These are phyloP conservation scores for Psilocybe sp. DNA, from an alignment of 768 basidiomycete species.

Conservation along the genomic window DNA sequence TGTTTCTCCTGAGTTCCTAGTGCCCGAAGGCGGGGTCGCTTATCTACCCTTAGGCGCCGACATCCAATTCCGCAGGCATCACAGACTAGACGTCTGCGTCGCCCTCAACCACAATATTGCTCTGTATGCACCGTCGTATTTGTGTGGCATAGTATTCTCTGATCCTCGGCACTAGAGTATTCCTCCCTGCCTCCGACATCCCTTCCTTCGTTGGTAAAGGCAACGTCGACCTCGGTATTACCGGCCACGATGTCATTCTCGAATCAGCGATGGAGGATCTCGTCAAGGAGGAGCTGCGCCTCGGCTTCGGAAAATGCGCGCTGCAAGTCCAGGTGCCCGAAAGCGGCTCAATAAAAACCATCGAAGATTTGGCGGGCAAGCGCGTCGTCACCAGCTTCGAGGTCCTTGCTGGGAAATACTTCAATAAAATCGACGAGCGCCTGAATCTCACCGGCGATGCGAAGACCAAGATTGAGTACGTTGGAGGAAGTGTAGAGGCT, in stretches of 20 bases:
- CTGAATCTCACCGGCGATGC: constrained; percentile 46
- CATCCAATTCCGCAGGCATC: constrained; percentile 86
- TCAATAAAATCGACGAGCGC: constrained; percentile 59
- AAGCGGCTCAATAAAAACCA: constrained; percentile 57
- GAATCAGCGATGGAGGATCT: constrained; percentile 80
- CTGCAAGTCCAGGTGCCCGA: constrained; percentile 93
- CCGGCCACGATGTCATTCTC: constrained; percentile 95
- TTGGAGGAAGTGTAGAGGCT: constrained; percentile 97
- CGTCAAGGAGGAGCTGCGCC: constrained; percentile 75
- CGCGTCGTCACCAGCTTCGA: constrained; percentile 95
- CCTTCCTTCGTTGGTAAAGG: constrained; percentile 99
- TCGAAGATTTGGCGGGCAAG: constrained; percentile 84
- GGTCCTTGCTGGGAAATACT: constrained; percentile 79
- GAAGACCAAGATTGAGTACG: constrained; percentile 86
- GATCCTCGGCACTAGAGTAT: constrained; percentile 59
- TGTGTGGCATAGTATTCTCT: neutral
- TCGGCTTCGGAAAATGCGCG: constrained; percentile 91
- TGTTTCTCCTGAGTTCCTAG: constrained; percentile 15
- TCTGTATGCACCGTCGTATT: constrained; percentile 52
- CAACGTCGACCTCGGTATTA: constrained; percentile 94
- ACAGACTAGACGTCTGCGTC: constrained; percentile 90
- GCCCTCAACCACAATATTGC: constrained; percentile 92
- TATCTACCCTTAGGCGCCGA: constrained; percentile 63
- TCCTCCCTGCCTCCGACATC: constrained; percentile 95
- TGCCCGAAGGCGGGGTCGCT: neutral